Conservation (phyloP, 2,329 filamentous ascomycete genomes). For the Thelonectria olida region DNA sequence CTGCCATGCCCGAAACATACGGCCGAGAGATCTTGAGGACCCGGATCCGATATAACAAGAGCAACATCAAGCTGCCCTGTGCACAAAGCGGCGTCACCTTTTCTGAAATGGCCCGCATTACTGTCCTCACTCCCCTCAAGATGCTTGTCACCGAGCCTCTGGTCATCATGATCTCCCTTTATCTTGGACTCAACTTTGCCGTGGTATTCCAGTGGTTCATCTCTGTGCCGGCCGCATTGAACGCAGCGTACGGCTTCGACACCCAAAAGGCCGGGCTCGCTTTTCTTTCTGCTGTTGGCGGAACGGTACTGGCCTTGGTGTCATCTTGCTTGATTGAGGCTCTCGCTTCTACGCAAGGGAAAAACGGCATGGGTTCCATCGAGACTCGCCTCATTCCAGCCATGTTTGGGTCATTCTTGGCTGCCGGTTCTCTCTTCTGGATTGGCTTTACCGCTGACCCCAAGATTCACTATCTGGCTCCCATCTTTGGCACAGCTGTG, state of each 20-base stretch:
- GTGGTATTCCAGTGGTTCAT: conserved; percentile 15
- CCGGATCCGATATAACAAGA: conserved; percentile 15
- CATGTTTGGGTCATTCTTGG: conserved; percentile 15
- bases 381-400: conserved; percentile 15
- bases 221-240: conserved; percentile 11
- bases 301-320: background rate
- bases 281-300: conserved; percentile 4
- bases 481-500: conserved; percentile 15
- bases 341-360: background rate
- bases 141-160: conserved; percentile 16
- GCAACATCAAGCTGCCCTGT: conserved; percentile 7
- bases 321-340: conserved; percentile 10
- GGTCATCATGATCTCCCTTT: conserved; percentile 7
- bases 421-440: conserved; percentile 17
- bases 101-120: conserved; percentile 11
- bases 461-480: conserved; percentile 8
- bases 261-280: conserved; percentile 4
- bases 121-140: conserved; percentile 14
- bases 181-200: conserved; percentile 17
- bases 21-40: conserved; percentile 17
- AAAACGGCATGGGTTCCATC: conserved; percentile 1
- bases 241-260: conserved; percentile 8
- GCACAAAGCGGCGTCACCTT: conserved; percentile 8
- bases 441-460: conserved; percentile 10
- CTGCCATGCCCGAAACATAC: conserved; percentile 18